These are phyloP conservation scores for Nakazawaea anatomiae DNA, from an alignment of 805 yeast genomes.

Conservation along the genomic window DNA sequence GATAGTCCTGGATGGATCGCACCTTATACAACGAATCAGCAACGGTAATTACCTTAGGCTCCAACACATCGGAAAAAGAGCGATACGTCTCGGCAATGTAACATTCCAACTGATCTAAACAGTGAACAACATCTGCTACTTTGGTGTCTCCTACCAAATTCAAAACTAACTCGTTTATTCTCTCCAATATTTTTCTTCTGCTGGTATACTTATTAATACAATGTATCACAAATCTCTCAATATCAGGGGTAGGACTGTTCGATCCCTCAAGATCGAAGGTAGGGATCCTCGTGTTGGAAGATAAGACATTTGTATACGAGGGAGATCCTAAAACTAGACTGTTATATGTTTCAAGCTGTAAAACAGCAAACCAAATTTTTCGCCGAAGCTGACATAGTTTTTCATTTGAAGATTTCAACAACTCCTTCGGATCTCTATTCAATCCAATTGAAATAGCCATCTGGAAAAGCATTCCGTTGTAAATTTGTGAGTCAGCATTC, in stretches of 20 bases:
- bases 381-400: conserved; percentile 33
- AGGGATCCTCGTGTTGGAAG: conserved; percentile 41
- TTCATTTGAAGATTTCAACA: conserved; percentile 25
- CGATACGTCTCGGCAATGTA: conserved; percentile 18
- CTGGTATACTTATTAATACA: conserved; percentile 21
- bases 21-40: conserved; percentile 13
- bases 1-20: neutral
- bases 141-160: conserved; percentile 28
- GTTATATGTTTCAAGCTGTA: conserved; percentile 34
- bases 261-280: conserved; percentile 19
- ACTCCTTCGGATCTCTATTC: conserved; percentile 52
- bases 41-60: conserved; percentile 14
- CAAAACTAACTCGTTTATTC: conserved; percentile 25
- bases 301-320: conserved; percentile 25
- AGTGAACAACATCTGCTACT: conserved; percentile 27
- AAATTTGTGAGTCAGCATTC: conserved; percentile 39
- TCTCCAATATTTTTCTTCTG: conserved; percentile 20
- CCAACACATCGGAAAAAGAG: conserved; percentile 16
- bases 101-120: conserved; percentile 28
- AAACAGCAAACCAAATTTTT: conserved; percentile 42
- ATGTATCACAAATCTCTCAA: conserved; percentile 29
- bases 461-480: conserved; percentile 43
- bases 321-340: conserved; percentile 39
- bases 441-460: conserved; percentile 56
- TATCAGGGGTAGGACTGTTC: conserved; percentile 23